These are phyloP conservation scores for Pichia sorboxylosa DNA, from an alignment of 1,139 yeast species.

Conservation along the genomic window DNA sequence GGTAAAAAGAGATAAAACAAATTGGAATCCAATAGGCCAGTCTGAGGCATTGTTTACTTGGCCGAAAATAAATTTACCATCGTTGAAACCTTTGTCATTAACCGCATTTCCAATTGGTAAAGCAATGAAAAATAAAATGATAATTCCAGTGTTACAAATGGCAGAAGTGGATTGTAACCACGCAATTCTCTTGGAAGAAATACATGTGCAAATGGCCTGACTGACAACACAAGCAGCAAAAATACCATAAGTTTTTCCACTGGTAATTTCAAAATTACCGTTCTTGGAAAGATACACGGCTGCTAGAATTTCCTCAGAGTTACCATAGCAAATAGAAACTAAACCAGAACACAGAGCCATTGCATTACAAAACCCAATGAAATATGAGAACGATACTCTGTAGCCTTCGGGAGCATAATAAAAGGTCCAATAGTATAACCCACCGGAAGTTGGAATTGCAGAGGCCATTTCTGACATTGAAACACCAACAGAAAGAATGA, in stretches of 20 bases:
- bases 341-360: slow-evolving; percentile 46
- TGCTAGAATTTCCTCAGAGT: slow-evolving; percentile 42
- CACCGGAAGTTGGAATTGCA: slow-evolving; percentile 63
- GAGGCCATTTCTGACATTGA: slow-evolving; percentile 54
- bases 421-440: slow-evolving; percentile 48
- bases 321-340: slow-evolving; percentile 49
- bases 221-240: slow-evolving; percentile 39
- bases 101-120: slow-evolving; percentile 42
- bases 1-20: slow-evolving; percentile 45
- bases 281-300: slow-evolving; percentile 37
- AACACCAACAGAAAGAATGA: slow-evolving; percentile 38
- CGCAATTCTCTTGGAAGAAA: slow-evolving; percentile 43
- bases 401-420: slow-evolving; percentile 40
- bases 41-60: slow-evolving; percentile 40
- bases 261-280: slow-evolving; percentile 36
- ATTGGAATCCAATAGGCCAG: slow-evolving; percentile 63
- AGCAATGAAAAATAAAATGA: slow-evolving; percentile 52
- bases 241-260: slow-evolving; percentile 41
- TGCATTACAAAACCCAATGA: slow-evolving; percentile 51
- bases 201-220: slow-evolving; percentile 36
- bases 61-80: slow-evolving; percentile 43
- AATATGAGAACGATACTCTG: slow-evolving; percentile 35
- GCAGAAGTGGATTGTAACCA: slow-evolving; percentile 51
- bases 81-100: slow-evolving; percentile 26
- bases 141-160: slow-evolving; percentile 39